phyloP scores from a whole-genome alignment of 2,329 filamentous ascomycete genomes.

The Fusarium xylarioides region DNA sequence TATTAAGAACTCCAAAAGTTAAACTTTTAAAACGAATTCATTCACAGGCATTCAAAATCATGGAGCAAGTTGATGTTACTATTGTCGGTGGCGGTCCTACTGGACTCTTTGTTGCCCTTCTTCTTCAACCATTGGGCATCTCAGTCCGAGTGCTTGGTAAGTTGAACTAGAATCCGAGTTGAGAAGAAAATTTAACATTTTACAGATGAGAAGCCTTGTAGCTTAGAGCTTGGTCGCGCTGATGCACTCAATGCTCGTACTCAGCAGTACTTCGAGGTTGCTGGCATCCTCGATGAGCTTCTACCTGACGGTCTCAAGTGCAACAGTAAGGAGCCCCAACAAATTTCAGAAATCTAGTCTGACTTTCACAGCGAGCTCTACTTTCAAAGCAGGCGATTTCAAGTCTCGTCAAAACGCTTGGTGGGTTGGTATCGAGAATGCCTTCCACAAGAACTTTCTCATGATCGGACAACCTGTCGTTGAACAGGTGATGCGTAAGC shows the following conservation, averaged over 20 bases:
- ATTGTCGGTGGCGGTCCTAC: conserved; percentile 53
- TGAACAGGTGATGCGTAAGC: conserved; percentile 50
- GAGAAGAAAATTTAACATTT: neutral
- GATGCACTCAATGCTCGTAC: conserved; percentile 60
- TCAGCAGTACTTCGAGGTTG: conserved; percentile 58
- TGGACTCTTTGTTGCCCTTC: conserved; percentile 55
- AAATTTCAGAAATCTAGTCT: accelerated
- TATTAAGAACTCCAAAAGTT: neutral
- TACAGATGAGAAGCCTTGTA: conserved; percentile 51
- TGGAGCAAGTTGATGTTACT: conserved; percentile 11
- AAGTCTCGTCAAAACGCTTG: conserved; percentile 58
- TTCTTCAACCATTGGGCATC: conserved; percentile 53
- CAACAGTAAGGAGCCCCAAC: conserved; percentile 51
- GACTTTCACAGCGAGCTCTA: conserved; percentile 53
- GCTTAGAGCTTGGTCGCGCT: conserved; percentile 55
- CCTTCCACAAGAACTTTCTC: conserved; percentile 58
- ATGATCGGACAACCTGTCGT: conserved; percentile 61
- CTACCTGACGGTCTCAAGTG: conserved; percentile 56
- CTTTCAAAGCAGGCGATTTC: conserved; percentile 57
- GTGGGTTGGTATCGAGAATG: conserved; percentile 57
- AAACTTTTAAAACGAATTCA: accelerated
- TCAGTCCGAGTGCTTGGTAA: conserved; percentile 52
- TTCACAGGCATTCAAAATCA: neutral
- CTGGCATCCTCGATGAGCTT: conserved; percentile 54
- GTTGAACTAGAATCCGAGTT: accelerated